Evolutionary conservation across 1,139 yeast species (phyloP).

Genomic region (Candida smagusa): DNA sequence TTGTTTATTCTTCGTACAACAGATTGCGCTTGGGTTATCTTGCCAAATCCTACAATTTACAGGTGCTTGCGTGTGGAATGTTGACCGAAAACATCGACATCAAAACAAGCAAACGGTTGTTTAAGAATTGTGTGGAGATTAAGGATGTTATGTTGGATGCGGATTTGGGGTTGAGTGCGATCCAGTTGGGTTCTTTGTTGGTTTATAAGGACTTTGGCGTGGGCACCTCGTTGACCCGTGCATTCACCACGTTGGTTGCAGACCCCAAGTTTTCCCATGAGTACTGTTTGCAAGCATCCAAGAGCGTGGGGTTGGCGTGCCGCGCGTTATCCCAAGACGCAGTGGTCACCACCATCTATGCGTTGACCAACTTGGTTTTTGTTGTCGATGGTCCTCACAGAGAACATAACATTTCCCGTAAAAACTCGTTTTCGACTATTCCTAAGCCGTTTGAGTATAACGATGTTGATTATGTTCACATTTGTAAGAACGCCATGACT

Average conservation of each 20-base stretch:
- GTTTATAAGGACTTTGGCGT: constrained; percentile 44
- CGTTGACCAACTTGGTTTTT: constrained; percentile 71
- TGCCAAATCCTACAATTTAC: constrained; percentile 38
- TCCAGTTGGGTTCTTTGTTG: constrained; percentile 55
- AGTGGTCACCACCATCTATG: constrained; percentile 81
- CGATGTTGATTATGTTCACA: constrained; percentile 29
- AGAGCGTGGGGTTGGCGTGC: constrained; percentile 43
- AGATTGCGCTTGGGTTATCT: constrained; percentile 41
- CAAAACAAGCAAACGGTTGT: constrained; percentile 30
- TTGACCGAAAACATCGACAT: constrained; percentile 38
- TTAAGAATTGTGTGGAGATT: constrained; percentile 38
- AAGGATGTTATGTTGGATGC: constrained; percentile 42
- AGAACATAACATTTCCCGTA: not conserved
- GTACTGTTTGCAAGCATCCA: constrained; percentile 33
- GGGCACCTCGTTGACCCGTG: constrained; percentile 47
- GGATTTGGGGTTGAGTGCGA: constrained; percentile 46
- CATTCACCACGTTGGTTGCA: constrained; percentile 48
- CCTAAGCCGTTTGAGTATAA: constrained; percentile 18
- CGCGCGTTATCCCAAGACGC: constrained; percentile 68
- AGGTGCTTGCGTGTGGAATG: constrained; percentile 43
- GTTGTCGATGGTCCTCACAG: constrained; percentile 18
- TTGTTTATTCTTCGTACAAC: constrained; percentile 40
- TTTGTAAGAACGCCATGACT: constrained; percentile 62
- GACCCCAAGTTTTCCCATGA: constrained; percentile 35
- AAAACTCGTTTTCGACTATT: not conserved